Conservation (phyloP, 441 rosid species). For the Erodium moschatum region DNA sequence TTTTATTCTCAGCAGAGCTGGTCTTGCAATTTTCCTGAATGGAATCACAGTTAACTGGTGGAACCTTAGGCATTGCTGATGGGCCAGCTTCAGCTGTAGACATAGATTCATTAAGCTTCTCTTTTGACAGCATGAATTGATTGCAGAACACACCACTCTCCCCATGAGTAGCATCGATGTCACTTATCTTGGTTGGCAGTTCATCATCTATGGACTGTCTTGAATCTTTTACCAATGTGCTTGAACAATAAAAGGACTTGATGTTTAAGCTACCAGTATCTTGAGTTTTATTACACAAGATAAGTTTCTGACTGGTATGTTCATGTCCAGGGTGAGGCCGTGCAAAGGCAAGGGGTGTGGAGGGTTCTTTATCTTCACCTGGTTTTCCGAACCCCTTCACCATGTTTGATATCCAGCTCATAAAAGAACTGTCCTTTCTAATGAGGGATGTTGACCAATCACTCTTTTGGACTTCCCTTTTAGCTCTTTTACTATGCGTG, state of each 20-base stretch:
- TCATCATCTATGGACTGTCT: slow-evolving; percentile 20
- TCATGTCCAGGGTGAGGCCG: slow-evolving; percentile 24
- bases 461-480: slow-evolving; percentile 35
- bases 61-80: slow-evolving; percentile 25
- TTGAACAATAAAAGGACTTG: slow-evolving; percentile 51
- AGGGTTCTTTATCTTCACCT: slow-evolving; percentile 31
- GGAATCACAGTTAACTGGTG: slow-evolving; percentile 23
- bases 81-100: slow-evolving; percentile 28
- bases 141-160: slow-evolving; percentile 31
- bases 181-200: slow-evolving; percentile 22
- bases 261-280: slow-evolving; percentile 25
- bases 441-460: slow-evolving; percentile 39
- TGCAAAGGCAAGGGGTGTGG: slow-evolving; percentile 31
- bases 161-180: slow-evolving; percentile 32
- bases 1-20: slow-evolving; percentile 28
- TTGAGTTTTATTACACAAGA: slow-evolving; percentile 22
- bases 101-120: slow-evolving; percentile 26
- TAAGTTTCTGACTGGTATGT: slow-evolving; percentile 21
- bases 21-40: slow-evolving; percentile 23
- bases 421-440: slow-evolving; percentile 70
- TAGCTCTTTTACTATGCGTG: slow-evolving; percentile 50
- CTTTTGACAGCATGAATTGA: slow-evolving; percentile 29
- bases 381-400: slow-evolving; percentile 50
- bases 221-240: slow-evolving; percentile 27
- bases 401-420: slow-evolving; percentile 91